Evolutionary conservation across 1,139 yeast genomes (phyloP), one percentile per base, ranked within the genome.

Genomic region (Arxiozyma heterogenica): DNA sequence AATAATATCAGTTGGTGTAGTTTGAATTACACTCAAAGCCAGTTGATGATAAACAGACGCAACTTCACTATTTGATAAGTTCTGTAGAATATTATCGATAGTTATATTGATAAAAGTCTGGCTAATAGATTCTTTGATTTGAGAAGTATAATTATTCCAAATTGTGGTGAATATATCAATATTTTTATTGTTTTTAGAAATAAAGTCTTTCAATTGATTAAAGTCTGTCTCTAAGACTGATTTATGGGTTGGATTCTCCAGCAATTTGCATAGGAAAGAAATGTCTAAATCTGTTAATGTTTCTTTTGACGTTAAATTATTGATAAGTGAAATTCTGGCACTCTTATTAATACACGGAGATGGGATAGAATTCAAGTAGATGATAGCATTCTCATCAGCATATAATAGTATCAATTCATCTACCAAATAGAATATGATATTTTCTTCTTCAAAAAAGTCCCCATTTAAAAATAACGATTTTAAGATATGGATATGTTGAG

Each of bases 211-310:
- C 54, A 50, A 74, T 45, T 17, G 34, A 4, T 63, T 53, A 46
- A 76, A 61, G 41, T 80, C 73, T 0, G 72, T 68, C 63, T 83
- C 88, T 20, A 82, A 58, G 0, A 59, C 59, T 0, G 87, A 77
- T 58, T 71, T 80, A 59, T 73, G 77, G 0, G 86, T 76, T 6
- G 86, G 84, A 9, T 74, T 71, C 2, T 60, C 55, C 20, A 82
- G 61, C 23, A 82, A 60, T 54, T 77, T 76, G 4, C 59, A 46
- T 15, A 80, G 51, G 0, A 65, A 46, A 0, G 41, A 38, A 4
- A 55, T 44, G 38, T 60, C 64, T 0, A 39, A 20, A 7, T 53
- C 49, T 4, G 54, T 41, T 57, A 61, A 20, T 17, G 15, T 21
- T 15, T 47, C n/a, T 6, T 54, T 49, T 0, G 45, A n/a, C 49